phyloP scores from a whole-genome alignment of 2,329 filamentous ascomycete species.

The Didymella lethalis region DNA sequence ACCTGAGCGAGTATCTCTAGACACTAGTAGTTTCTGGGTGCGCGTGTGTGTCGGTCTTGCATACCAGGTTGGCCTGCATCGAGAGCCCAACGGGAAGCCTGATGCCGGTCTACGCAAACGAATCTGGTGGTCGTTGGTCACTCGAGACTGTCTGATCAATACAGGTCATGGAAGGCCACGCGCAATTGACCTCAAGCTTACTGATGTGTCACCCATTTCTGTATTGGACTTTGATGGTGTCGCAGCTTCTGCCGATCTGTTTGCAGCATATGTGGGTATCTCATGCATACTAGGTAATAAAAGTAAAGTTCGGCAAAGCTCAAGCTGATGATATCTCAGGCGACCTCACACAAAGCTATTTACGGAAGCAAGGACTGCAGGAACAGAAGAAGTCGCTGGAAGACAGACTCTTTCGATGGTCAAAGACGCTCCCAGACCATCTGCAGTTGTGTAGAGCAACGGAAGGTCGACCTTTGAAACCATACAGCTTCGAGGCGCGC shows the following conservation, averaged over 20 bases:
- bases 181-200: slow-evolving; percentile 52
- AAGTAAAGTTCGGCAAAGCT: neutral
- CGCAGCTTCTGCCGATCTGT: slow-evolving; percentile 44
- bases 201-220: slow-evolving; percentile 51
- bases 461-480: slow-evolving; percentile 34
- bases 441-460: slow-evolving; percentile 37
- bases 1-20: slow-evolving; percentile 52
- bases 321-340: slow-evolving; percentile 28
- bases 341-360: slow-evolving; percentile 52
- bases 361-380: slow-evolving; percentile 45
- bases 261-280: slow-evolving; percentile 52
- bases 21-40: slow-evolving; percentile 57
- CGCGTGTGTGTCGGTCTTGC: slow-evolving; percentile 54
- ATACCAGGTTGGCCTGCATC: slow-evolving; percentile 56
- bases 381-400: slow-evolving; percentile 47
- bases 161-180: slow-evolving; percentile 53
- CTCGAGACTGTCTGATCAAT: slow-evolving; percentile 53
- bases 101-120: slow-evolving; percentile 50
- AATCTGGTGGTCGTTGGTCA: slow-evolving; percentile 56
- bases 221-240: slow-evolving; percentile 48
- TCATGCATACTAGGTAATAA: slow-evolving; percentile 47
- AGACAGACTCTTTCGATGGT: slow-evolving; percentile 53
- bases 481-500: slow-evolving; percentile 48
- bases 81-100: slow-evolving; percentile 48
- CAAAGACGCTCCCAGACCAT: slow-evolving; percentile 48